phyloP scores from a whole-genome alignment of 192 early-diverging fungal genomes.

The Coemansia sp. region DNA sequence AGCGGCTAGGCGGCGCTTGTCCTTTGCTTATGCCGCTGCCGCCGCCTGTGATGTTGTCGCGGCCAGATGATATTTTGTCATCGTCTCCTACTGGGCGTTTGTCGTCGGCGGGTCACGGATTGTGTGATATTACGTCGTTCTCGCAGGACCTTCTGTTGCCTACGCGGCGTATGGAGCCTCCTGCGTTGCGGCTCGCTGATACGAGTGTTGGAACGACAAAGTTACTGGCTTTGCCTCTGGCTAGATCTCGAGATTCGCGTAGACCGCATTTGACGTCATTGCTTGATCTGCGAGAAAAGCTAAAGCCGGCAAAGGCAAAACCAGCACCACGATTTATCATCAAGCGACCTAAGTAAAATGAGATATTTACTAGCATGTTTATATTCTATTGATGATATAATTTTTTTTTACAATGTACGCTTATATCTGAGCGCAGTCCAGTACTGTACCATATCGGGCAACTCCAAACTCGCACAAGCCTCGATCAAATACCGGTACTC shows the following conservation, averaged over 20 bases:
- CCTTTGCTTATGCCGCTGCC: background rate
- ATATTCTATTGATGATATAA: no score
- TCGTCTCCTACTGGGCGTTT: slow-evolving; percentile 10
- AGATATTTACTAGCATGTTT: no score
- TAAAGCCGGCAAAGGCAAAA: background rate
- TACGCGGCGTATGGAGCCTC: background rate
- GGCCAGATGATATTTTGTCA: background rate
- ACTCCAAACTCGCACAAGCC: background rate
- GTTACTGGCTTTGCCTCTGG: background rate
- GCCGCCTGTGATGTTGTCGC: background rate
- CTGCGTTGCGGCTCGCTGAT: background rate
- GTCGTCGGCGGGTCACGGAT: slow-evolving; percentile 12
- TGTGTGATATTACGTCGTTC: slow-evolving; percentile 14
- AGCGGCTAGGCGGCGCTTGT: background rate
- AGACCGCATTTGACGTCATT: slow-evolving; percentile 1
- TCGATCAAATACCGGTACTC: background rate
- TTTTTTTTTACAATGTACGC: no score
- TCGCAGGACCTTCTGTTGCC: background rate
- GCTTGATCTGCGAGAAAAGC: background rate
- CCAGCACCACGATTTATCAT: background rate
- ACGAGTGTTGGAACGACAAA: background rate
- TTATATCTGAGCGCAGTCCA: no score
- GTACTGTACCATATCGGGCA: background rate
- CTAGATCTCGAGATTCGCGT: background rate
- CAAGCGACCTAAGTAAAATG: background rate